Percentiles rank a stretch among this genome's conserved stretches.
Conservation (phyloP, 139 green algal species). For the Chlamydomonas sp. region DNA sequence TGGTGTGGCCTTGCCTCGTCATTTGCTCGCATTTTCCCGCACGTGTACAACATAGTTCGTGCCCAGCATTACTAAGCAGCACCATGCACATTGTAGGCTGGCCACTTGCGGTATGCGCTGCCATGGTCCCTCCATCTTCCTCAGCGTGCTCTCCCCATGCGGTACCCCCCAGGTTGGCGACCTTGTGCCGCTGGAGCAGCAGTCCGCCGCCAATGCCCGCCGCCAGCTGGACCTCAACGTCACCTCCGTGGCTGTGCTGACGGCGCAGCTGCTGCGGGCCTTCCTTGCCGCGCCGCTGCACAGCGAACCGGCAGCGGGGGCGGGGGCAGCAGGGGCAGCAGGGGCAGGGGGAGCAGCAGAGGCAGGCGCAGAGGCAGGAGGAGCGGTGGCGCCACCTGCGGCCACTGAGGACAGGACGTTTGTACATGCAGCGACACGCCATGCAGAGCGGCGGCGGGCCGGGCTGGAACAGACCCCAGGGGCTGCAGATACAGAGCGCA, state of each 20-base stretch:
- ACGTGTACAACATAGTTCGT: not conserved
- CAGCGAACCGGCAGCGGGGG: no score
- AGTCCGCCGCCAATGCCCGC: constrained; percentile 11
- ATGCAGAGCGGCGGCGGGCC: not conserved
- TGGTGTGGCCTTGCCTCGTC: not conserved
- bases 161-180: constrained; percentile 17
- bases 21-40: not conserved
- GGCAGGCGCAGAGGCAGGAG: not conserved
- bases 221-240: constrained; percentile 40
- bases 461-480: not conserved
- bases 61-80: no score
- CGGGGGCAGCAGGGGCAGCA: not conserved
- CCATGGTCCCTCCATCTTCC: not conserved
- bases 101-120: not conserved
- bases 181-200: constrained; percentile 15
- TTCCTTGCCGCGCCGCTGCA: constrained; percentile 5
- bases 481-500: not conserved
- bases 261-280: not conserved
- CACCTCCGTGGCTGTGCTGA: constrained; percentile 16
- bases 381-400: not conserved
- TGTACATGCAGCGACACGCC: not conserved
- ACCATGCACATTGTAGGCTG: not conserved
- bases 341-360: not conserved
- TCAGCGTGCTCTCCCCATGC: not conserved
- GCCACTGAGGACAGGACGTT: not conserved